Percentiles rank a stretch among this genome's conserved stretches.
phyloP scores from a whole-genome alignment of 140 eudicot genomes.

The Flaveria floridana region DNA sequence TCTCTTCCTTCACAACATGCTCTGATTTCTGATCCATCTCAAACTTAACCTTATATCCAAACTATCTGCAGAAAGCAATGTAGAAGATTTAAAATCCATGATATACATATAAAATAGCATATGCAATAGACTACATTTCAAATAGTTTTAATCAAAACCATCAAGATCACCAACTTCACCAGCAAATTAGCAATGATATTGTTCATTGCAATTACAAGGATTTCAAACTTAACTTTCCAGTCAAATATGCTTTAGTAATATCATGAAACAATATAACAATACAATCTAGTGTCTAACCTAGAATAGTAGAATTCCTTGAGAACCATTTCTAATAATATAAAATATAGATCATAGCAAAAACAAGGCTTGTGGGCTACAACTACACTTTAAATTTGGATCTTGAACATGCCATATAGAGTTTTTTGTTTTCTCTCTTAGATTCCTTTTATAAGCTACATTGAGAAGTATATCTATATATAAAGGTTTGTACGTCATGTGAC shows the following conservation, averaged over 20 bases:
- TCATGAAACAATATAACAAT: neutral
- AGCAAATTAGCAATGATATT: conserved; percentile 1
- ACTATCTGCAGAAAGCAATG: conserved; percentile 22
- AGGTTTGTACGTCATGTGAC: neutral
- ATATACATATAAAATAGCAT: neutral
- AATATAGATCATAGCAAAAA: conserved; percentile 6
- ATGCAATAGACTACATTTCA: conserved; percentile 22
- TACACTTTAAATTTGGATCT: neutral
- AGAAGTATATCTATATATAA: conserved; percentile 1
- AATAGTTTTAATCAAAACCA: neutral
- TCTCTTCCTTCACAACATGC: conserved; percentile 44
- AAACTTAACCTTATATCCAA: conserved; percentile 24
- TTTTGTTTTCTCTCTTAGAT: neutral
- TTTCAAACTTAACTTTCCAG: neutral
- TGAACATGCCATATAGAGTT: conserved; percentile 9
- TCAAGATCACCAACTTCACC: conserved; percentile 12
- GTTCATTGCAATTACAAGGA: neutral
- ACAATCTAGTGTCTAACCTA: neutral
- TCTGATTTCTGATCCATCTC: conserved; percentile 45
- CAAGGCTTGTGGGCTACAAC: neutral
- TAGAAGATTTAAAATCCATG: neutral
- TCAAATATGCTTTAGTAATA: conserved; percentile 2
- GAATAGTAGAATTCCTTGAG: too few relatives aligned
- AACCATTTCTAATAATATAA: neutral
- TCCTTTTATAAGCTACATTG: neutral